Base-by-base conservation (phyloP, 202 grass and related monocot genomes). In the Digitaria exilis region DNA sequence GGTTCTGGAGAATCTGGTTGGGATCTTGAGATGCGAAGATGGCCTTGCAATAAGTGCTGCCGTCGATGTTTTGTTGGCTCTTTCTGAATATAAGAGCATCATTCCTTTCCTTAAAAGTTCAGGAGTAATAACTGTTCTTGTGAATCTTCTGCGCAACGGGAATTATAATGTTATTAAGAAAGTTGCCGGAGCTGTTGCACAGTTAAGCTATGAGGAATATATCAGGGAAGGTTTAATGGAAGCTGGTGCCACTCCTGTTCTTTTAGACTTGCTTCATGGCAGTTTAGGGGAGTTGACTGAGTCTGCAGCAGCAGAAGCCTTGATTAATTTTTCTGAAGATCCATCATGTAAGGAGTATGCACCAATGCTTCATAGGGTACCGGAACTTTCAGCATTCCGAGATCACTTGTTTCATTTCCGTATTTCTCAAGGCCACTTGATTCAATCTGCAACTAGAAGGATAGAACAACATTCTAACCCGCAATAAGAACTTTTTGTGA, bases 291-390 rank as follows among this genome's bases (percentile, higher is more conserved):
- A 64, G 7, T 64, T 64, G 60, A 64, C 29, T 2, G 30, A 64
- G 60, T 64, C 16, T 1, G 6, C 29, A 31, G 29, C 60, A 64
- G 60, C 29, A 64, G 29, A 64, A 18, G 60, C 60, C 32, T 64
- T 64, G 60, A 64, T 64, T 64, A 64, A 34, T 34, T 64, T 64
- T 34, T 64, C 16, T 58, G 55, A 58, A 58, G 55, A 58, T 58
- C 55, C 55, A 25, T 58, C 55, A 58, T 58, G 55, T 12, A 22
- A 12, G 10, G 55, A 25, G n/a, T 58, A 58, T 58, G 55, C 55
- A 25, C 55, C 55, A 19, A 26, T 58, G 18, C 55, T 58, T 12
- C 55, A 58, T 25, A 58, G 55, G 55, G 2, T 58, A 58, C 55
- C 22, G 12, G 55, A 24, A 8, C 9, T 58, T 25, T 58, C 55